phyloP scores from a whole-genome alignment of 2,329 filamentous ascomycete species.

The Lasiodiplodia theobromae region DNA sequence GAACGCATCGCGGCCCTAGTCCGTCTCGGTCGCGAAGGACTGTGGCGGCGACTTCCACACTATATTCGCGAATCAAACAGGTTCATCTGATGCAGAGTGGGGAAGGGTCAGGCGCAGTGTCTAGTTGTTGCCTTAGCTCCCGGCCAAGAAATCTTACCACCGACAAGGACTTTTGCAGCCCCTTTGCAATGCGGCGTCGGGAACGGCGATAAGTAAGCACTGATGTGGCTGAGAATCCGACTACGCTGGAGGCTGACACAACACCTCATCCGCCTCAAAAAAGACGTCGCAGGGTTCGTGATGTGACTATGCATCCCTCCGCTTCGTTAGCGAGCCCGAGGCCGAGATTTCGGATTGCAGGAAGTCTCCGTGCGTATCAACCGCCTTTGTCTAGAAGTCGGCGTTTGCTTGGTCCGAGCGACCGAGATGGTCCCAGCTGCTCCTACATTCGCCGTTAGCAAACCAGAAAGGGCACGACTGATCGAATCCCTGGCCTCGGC shows the following conservation, averaged over 20 bases:
- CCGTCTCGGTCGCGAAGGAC: neutral
- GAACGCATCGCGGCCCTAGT: neutral
- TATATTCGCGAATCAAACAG: neutral
- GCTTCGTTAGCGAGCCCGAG: constrained; percentile 13
- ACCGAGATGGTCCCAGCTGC: constrained; percentile 14
- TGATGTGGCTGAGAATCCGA: neutral
- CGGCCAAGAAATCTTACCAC: neutral
- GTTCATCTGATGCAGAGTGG: neutral
- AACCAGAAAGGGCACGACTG: constrained; percentile 1
- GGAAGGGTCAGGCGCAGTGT: neutral
- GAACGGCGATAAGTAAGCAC: neutral
- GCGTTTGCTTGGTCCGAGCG: constrained; percentile 7
- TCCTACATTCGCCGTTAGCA: neutral
- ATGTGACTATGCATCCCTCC: neutral
- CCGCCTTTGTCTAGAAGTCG: neutral
- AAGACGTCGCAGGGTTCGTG: neutral
- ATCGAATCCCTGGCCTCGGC: constrained; percentile 15
- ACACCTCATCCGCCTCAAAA: neutral
- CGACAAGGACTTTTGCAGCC: neutral
- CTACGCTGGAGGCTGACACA: neutral
- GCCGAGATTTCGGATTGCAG: constrained; percentile 2
- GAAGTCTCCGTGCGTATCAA: neutral
- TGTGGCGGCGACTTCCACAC: neutral
- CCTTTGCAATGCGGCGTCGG: neutral
- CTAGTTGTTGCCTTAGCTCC: neutral